Evolutionary conservation across 75 land plant genomes (phyloP).

Genomic region (Pinus taeda): DNA sequence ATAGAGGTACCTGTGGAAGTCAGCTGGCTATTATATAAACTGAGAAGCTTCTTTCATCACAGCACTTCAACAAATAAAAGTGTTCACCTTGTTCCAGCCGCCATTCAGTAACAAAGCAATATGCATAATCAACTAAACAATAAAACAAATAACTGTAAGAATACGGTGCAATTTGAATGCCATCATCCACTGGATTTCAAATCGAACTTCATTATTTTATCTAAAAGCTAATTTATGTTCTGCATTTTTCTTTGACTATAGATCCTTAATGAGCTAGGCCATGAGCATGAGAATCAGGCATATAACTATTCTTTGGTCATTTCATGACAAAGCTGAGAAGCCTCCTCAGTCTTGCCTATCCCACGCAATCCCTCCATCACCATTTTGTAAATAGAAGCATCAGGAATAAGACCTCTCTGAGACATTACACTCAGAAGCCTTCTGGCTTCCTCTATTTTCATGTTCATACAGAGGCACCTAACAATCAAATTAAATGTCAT

Average conservation of each 20-base stretch:
- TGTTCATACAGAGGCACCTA: slow-evolving; percentile 23
- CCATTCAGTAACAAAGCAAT: background rate
- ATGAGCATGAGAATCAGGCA: slow-evolving; percentile 4
- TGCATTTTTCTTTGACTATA: background rate
- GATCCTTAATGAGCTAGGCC: background rate
- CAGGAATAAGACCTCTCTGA: slow-evolving; percentile 11
- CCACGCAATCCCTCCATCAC: slow-evolving; percentile 16
- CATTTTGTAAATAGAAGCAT: slow-evolving; percentile 14
- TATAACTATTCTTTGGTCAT: slow-evolving; percentile 10
- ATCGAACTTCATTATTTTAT: background rate
- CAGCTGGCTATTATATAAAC: background rate
- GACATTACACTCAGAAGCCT: slow-evolving; percentile 29
- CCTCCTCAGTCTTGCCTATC: slow-evolving; percentile 17
- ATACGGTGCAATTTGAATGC: background rate
- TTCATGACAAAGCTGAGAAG: slow-evolving; percentile 20
- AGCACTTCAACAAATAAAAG: background rate
- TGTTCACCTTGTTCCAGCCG: background rate
- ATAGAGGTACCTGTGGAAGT: background rate
- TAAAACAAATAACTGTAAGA: background rate
- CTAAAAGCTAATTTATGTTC: slow-evolving; percentile 5
- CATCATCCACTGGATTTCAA: slow-evolving; percentile 4
- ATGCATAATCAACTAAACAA: background rate
- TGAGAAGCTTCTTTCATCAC: background rate
- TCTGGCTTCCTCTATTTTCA: slow-evolving; percentile 40
- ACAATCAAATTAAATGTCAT: slow-evolving; percentile 20